Conservation (phyloP, 805 yeast genomes). For the Hanseniaspora meyeri region DNA sequence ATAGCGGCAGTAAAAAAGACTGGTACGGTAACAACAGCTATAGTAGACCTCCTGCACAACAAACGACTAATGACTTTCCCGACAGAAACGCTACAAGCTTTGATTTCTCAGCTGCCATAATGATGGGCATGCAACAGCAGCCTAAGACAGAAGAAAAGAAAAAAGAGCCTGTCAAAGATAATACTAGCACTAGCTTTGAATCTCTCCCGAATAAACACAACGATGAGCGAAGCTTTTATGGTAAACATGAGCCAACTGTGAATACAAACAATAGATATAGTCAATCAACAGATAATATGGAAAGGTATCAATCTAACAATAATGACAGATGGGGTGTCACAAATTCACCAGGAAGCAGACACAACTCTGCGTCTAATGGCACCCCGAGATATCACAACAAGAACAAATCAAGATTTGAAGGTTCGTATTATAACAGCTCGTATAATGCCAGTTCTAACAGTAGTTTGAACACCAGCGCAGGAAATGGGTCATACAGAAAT, state of each 20-base stretch:
- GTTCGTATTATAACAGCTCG: background rate
- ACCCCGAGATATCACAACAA: background rate
- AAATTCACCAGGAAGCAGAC: background rate
- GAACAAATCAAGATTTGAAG: slow-evolving; percentile 9
- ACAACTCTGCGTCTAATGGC: background rate
- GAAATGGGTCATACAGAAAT: background rate
- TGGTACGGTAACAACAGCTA: background rate
- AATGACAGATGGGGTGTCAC: slow-evolving; percentile 1
- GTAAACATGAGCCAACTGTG: background rate
- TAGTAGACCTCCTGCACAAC: background rate
- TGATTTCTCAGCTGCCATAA: slow-evolving; percentile 14
- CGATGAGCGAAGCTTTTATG: background rate
- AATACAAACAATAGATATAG: background rate
- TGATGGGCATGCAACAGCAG: slow-evolving; percentile 13
- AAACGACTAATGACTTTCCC: background rate
- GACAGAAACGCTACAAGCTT: slow-evolving; percentile 11
- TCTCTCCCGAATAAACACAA: background rate
- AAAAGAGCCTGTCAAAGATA: background rate
- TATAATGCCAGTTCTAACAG: background rate
- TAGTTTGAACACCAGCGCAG: background rate
- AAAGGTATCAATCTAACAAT: background rate
- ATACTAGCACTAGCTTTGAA: background rate
- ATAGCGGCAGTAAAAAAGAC: background rate
- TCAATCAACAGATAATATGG: background rate
- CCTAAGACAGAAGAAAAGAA: background rate